phyloP scores from a whole-genome alignment of 2,329 filamentous ascomycete species.

The Teratosphaeria zuluensis region DNA sequence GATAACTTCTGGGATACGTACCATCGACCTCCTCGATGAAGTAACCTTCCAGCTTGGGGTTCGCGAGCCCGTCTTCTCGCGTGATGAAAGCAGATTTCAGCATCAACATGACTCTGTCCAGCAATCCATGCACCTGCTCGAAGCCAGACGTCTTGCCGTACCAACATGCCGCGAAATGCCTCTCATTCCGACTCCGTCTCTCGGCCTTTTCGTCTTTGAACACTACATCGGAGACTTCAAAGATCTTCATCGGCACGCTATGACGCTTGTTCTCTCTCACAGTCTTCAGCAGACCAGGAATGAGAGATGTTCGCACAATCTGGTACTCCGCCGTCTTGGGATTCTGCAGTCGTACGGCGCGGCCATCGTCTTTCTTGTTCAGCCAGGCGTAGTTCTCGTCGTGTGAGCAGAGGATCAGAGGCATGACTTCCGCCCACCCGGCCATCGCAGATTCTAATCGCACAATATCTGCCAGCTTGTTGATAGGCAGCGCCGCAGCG shows the following conservation, averaged over 20 bases:
- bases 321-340: constrained; percentile 92
- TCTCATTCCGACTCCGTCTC: constrained; percentile 81
- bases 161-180: constrained; percentile 92
- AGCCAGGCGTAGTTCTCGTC: constrained; percentile 97
- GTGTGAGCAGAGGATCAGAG: constrained; percentile 90
- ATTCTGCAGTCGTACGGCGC: constrained; percentile 76
- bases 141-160: constrained; percentile 93
- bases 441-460: constrained; percentile 83
- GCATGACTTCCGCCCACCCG: constrained; percentile 93
- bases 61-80: constrained; percentile 55
- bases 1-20: constrained; percentile 21
- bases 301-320: constrained; percentile 74
- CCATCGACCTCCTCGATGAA: constrained; percentile 89
- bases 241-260: constrained; percentile 79
- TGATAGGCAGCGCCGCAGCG: constrained; percentile 77
- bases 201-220: constrained; percentile 78
- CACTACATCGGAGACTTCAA: constrained; percentile 82
- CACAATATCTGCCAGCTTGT: constrained; percentile 90
- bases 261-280: constrained; percentile 89
- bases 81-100: constrained; percentile 72
- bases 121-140: constrained; percentile 85
- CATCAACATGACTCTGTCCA: constrained; percentile 90
- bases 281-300: constrained; percentile 86
- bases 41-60: constrained; percentile 49
- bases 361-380: constrained; percentile 71